phyloP scores from a whole-genome alignment of 2,329 filamentous ascomycete genomes.

The Calonectria pauciramosa region DNA sequence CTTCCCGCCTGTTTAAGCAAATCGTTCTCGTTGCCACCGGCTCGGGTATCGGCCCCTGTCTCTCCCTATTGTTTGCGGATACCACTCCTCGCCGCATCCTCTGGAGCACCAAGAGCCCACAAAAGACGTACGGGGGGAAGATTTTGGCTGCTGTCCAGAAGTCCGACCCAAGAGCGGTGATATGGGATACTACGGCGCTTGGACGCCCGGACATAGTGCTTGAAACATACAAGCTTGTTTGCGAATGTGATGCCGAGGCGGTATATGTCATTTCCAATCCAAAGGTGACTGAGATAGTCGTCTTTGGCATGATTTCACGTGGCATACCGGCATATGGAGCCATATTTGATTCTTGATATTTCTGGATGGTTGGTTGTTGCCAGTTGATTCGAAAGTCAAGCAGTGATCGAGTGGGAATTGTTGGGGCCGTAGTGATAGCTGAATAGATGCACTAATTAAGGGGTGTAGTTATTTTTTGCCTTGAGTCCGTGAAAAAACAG shows the following conservation, averaged over 20 bases:
- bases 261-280: constrained; percentile 78
- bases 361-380: background rate
- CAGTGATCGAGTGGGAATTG: background rate
- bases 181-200: constrained; percentile 68
- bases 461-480: too few species aligned
- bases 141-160: constrained; percentile 32
- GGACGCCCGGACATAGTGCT: constrained; percentile 65
- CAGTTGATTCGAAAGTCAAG: background rate
- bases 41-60: constrained; percentile 36
- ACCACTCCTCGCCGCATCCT: constrained; percentile 34
- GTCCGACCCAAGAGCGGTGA: constrained; percentile 32
- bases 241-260: constrained; percentile 70
- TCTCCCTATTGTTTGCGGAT: constrained; percentile 36
- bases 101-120: constrained; percentile 38
- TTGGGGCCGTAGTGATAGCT: background rate
- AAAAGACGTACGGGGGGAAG: constrained; percentile 27
- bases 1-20: constrained; percentile 36
- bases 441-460: background rate
- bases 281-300: constrained; percentile 70
- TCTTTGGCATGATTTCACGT: constrained; percentile 72
- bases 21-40: constrained; percentile 37
- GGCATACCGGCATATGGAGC: constrained; percentile 76
- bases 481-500: too few species aligned
- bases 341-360: constrained; percentile 68
- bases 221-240: constrained; percentile 60